Base-by-base conservation (phyloP, 1,284 basidiomycete genomes). In the Trametes sp. region DNA sequence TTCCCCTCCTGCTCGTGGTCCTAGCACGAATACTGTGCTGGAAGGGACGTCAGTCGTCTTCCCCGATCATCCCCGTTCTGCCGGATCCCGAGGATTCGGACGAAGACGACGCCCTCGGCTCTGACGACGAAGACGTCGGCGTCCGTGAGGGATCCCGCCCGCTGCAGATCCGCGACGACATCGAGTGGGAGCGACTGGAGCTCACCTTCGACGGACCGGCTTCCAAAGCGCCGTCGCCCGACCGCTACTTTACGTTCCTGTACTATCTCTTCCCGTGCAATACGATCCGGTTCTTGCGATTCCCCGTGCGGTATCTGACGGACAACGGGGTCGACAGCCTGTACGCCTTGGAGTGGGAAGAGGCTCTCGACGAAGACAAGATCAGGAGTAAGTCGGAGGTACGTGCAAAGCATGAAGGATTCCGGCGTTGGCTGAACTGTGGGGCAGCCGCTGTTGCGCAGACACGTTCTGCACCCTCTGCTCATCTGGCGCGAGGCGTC, bases 201-300 rank as follows among this genome's bases (percentile, higher is more conserved):
- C 76, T 80, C 66, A 82, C 84, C 0, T 86, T 89, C 69, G 76
- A 81, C 59, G 78, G 81, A 16, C 78, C 79, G 2, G 75, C 80
- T 13, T 81, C 85, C 7, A 76, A 80, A 23, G 74, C 83, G 2
- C 90, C 90, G 38, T 82, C 83, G 21, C 81, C 84, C 16, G 82
- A 84, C 41, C 82, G 81, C 57, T 89, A 84, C 71, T 96, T 95
- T 78, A 90, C 90, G 8, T 82, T 87, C 59, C 79, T 96, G 67
- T 96, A 95, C 76, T 96, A 94, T 70, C 84, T 96, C 57, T 96
- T 92, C 75, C 94, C 94, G 2, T 91, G 88, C 80, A 95, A 95
- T 78, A 79, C 89, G 50, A 79, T 96, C 61, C 82, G 82, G 62
- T 96, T 96, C 75, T 75, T 95, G 63, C 86, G 87, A 54, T 77